Conservation (phyloP, 2,329 filamentous ascomycete genomes). For the Arthroderma uncinatum region DNA sequence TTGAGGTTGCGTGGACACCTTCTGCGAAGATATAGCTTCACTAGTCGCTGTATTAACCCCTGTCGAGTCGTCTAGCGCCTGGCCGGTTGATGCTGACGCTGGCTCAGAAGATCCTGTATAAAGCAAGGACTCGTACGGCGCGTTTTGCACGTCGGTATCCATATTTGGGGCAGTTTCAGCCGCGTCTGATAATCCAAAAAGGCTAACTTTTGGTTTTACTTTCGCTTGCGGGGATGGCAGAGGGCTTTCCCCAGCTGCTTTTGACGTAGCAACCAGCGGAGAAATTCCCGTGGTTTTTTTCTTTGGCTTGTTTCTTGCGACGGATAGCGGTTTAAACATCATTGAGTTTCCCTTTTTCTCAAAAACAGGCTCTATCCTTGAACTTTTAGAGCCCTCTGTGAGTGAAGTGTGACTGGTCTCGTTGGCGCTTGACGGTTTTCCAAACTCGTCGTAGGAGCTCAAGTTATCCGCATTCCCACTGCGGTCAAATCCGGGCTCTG, state of each 20-base stretch:
- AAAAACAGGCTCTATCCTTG: constrained; percentile 25
- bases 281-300: constrained; percentile 44
- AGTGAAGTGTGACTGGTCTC: constrained; percentile 19
- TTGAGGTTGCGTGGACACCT: constrained; percentile 25
- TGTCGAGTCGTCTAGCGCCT: background rate
- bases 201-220: constrained; percentile 35
- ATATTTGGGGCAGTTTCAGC: constrained; percentile 14
- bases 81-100: constrained; percentile 15
- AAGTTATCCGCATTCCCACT: constrained; percentile 36
- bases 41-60: background rate
- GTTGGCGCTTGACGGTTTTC: background rate
- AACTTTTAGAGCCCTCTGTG: constrained; percentile 17
- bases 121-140: constrained; percentile 29
- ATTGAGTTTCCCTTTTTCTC: constrained; percentile 63
- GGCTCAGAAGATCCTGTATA: constrained; percentile 21
- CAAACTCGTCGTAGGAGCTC: constrained; percentile 4
- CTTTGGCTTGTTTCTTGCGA: constrained; percentile 62
- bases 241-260: constrained; percentile 12
- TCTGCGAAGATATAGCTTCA: constrained; percentile 4
- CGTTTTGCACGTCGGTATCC: background rate
- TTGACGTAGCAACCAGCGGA: constrained; percentile 12
- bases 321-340: constrained; percentile 82
- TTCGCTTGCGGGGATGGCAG: constrained; percentile 15
- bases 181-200: constrained; percentile 32
- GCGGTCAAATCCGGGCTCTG: constrained; percentile 69